Evolutionary conservation across 306 rosid genomes (phyloP).

Genomic region (Quercus berberidifolia): DNA sequence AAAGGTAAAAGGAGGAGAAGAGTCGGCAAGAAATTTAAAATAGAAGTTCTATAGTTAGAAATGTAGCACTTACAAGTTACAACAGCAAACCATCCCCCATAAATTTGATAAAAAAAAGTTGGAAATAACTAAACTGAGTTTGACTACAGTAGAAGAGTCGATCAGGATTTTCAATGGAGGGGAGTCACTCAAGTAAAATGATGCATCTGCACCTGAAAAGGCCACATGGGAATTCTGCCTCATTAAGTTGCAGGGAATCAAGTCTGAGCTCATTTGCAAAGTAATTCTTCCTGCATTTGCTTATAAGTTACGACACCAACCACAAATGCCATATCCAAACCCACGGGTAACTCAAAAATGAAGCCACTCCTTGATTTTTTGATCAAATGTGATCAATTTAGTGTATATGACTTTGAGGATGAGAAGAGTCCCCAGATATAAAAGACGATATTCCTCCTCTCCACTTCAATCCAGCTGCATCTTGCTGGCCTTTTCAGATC

Average conservation of each 20-base stretch:
- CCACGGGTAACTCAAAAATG: slow-evolving; percentile 18
- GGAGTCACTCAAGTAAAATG: not conserved
- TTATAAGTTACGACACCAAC: not conserved
- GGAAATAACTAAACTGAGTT: not conserved
- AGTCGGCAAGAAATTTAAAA: not conserved
- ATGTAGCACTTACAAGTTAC: not conserved
- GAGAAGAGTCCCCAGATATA: slow-evolving; percentile 74
- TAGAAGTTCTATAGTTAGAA: not conserved
- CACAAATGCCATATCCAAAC: slow-evolving; percentile 6
- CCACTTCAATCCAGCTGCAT: slow-evolving; percentile 94
- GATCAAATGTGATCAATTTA: slow-evolving; percentile 36
- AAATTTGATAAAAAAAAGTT: not conserved
- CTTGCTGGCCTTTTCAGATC: slow-evolving; percentile 81
- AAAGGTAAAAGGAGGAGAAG: not conserved
- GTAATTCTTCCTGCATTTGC: slow-evolving; percentile 1
- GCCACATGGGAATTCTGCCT: not conserved
- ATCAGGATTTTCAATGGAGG: not conserved
- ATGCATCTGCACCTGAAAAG: too few relatives aligned
- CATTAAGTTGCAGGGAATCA: not conserved
- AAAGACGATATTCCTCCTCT: slow-evolving; percentile 51
- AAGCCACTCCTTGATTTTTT: slow-evolving; percentile 39
- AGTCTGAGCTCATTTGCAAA: not conserved
- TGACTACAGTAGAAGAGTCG: not conserved
- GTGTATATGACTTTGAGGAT: slow-evolving; percentile 68
- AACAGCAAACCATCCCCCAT: not conserved